Conservation (phyloP, 495 filamentous ascomycete species). For the Xylaria venustula region DNA sequence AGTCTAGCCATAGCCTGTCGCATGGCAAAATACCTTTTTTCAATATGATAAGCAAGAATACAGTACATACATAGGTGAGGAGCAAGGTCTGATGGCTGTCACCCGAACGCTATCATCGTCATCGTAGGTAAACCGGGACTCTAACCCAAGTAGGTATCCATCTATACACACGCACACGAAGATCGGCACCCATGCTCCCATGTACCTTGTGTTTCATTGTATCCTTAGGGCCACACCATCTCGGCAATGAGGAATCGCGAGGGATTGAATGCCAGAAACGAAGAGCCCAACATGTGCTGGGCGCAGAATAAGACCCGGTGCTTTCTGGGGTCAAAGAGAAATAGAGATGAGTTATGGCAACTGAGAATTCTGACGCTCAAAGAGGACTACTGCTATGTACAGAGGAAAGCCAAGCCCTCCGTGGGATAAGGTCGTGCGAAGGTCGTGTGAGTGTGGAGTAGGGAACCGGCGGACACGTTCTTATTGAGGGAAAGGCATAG, state of each 20-base stretch:
- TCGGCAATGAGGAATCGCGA: conserved; percentile 7
- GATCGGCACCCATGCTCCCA: conserved; percentile 13
- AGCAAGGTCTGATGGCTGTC: background rate
- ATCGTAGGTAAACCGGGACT: background rate
- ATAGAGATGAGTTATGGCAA: background rate
- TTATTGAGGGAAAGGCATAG: conserved; percentile 15
- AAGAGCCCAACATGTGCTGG: background rate
- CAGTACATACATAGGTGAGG: background rate
- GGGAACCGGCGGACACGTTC: conserved; percentile 2
- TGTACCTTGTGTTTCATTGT: conserved; percentile 15
- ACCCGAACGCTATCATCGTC: background rate
- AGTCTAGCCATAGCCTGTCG: background rate
- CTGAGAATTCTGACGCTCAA: background rate
- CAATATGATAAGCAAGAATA: no score
- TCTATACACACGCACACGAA: background rate
- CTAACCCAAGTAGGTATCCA: conserved; percentile 5
- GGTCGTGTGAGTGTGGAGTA: conserved; percentile 16
- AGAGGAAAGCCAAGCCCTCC: conserved; percentile 1
- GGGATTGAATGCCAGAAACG: background rate
- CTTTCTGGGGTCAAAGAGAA: background rate
- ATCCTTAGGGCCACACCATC: conserved; percentile 12
- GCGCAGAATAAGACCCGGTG: background rate
- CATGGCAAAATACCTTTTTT: background rate
- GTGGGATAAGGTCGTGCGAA: conserved; percentile 18
- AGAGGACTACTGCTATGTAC: no score